Base-by-base conservation (phyloP, 2,329 filamentous ascomycete species). In the Periconia sp. region DNA sequence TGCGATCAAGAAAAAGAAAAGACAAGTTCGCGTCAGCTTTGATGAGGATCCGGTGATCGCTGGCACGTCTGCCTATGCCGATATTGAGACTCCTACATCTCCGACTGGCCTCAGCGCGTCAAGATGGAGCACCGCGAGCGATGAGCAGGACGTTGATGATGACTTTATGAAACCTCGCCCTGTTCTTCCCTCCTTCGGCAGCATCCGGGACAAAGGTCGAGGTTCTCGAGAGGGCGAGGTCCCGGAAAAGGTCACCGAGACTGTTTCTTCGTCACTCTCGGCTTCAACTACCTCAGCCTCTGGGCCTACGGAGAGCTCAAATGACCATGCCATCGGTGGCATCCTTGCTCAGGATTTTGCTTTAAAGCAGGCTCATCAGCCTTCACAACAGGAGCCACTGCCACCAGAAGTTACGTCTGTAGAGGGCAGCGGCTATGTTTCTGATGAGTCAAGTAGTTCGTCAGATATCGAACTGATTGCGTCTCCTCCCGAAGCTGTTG, bases 21-120 rank as follows among this genome's bases (percentile, higher is more conserved):
- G 84, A 70, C 89, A 78, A 26, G 81, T 81, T 1, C 78, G 88
- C 17, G 88, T 92, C 33, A 96, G 90, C 70, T 96, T 91, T 61
- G 86, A 89, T 50, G 86, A 89, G 36, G 78, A 80, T n/a, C 80
- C 77, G 7, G 71, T 80, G 8, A 71, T 83, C 2, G 75, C 82
- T 16, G 79, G 78, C 5, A 76, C 82, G 37, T 59, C 63, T 38
- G 50, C 64, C 3, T 59, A 62, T 30, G 43, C 42, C 8, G 59
- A 63, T 18, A 25, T 43, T 7, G 56, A 59, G 6, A 37, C 51
- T 6, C 52, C 59, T 6, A 38, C 48, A 4, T 45, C 57, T 2
- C 54, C 59, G 5, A 46, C 43, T 11, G 62, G 58, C 29, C 53
- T 66, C 5, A 43, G 46, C n/a, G 51, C 51, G 11, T 64, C 63